Percentiles rank a stretch among this genome's conserved stretches.
phyloP scores from a whole-genome alignment of 2,329 filamentous ascomycete species.

The Mollisia scopiformis region DNA sequence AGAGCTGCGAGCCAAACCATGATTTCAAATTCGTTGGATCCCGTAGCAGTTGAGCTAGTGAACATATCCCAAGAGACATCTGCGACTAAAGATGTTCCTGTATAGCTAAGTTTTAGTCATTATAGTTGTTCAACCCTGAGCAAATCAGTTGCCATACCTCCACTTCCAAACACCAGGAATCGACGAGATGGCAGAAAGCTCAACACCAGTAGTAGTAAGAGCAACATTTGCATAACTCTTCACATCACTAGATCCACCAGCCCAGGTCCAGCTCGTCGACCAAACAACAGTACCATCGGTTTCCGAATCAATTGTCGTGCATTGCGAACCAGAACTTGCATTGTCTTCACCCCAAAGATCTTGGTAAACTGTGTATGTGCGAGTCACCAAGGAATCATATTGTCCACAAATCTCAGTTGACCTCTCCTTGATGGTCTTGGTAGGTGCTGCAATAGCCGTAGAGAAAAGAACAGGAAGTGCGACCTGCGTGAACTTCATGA shows the following conservation, averaged over 20 bases:
- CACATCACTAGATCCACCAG: conserved; percentile 39
- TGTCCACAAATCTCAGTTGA: conserved; percentile 33
- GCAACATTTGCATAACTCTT: conserved; percentile 46
- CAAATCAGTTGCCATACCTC: conserved; percentile 34
- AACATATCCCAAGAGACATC: conserved; percentile 67
- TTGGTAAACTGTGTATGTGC: conserved; percentile 43
- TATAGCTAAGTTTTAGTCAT: conserved; percentile 41
- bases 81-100: conserved; percentile 51
- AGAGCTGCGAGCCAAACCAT: conserved; percentile 66
- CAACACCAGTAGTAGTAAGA: conserved; percentile 41
- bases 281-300: conserved; percentile 39
- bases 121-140: neutral
- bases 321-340: conserved; percentile 41
- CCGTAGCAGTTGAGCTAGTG: conserved; percentile 50
- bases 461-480: conserved; percentile 10
- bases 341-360: conserved; percentile 34
- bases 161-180: conserved; percentile 45
- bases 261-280: conserved; percentile 44
- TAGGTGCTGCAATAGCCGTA: conserved; percentile 16
- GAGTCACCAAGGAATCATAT: conserved; percentile 29
- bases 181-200: conserved; percentile 39
- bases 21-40: conserved; percentile 59
- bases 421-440: conserved; percentile 38
- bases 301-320: conserved; percentile 40
- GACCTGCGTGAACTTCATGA: conserved; percentile 19